Conservation (phyloP, 768 basidiomycete species). For the Amanita pseudoporphyria region DNA sequence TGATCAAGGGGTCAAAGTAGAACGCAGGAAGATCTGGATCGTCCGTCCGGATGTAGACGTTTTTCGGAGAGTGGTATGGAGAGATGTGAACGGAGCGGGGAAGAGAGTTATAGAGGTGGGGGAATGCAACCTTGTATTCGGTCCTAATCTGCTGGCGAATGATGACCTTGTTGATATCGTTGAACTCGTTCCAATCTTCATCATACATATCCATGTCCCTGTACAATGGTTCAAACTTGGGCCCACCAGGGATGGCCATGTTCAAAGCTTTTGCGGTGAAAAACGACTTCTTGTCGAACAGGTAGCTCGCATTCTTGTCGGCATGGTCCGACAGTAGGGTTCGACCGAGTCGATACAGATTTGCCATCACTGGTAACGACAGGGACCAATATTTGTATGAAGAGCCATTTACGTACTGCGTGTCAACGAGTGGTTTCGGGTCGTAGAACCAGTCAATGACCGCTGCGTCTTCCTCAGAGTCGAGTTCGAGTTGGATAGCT, state of each 20-base stretch:
- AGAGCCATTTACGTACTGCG: conserved; percentile 75
- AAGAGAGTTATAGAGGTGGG: conserved; percentile 96
- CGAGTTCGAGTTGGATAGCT: conserved; percentile 94
- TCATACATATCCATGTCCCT: conserved; percentile 97
- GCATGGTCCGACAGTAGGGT: conserved; percentile 90
- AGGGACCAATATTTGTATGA: conserved; percentile 93
- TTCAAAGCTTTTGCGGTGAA: conserved; percentile 97
- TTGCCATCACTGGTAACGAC: conserved; percentile 91
- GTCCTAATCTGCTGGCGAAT: conserved; percentile 98
- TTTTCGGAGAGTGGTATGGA: conserved; percentile 90
- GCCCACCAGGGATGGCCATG: conserved; percentile 96
- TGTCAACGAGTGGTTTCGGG: conserved; percentile 87
- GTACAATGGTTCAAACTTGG: conserved; percentile 96
- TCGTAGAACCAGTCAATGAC: conserved; percentile 99
- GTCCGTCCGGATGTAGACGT: conserved; percentile 97
- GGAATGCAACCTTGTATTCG: conserved; percentile 99
- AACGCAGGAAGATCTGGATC: conserved; percentile 99
- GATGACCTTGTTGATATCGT: conserved; percentile 99
- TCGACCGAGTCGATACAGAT: conserved; percentile 89
- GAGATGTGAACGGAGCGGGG: conserved; percentile 91
- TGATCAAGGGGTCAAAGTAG: conserved; percentile 98
- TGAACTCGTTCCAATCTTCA: conserved; percentile 99
- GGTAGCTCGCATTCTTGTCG: conserved; percentile 83
- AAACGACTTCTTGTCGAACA: conserved; percentile 97
- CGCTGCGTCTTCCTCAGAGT: conserved; percentile 82